A percentile compares a stretch with the other conserved stretches of the same genome.
These are phyloP conservation scores for Antrodiella citrinella DNA, from an alignment of 768 basidiomycete species.

Conservation along the genomic window DNA sequence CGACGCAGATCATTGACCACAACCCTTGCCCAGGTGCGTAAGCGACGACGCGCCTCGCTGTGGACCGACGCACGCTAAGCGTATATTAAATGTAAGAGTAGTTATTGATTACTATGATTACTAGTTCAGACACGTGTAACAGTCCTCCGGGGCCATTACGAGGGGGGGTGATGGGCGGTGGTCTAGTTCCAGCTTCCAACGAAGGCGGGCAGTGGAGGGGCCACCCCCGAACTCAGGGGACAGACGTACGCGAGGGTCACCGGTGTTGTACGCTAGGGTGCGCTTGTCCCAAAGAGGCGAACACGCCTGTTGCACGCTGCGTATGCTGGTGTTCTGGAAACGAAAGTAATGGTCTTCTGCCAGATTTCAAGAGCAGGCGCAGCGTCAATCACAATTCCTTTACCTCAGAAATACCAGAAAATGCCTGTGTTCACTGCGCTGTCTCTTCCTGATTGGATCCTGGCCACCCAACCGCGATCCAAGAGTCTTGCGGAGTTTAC, in stretches of 20 bases:
- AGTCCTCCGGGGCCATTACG: not conserved
- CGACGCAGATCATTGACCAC: not conserved
- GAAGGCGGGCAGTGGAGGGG: not conserved
- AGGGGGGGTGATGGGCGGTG: not conserved
- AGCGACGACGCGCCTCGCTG: not conserved
- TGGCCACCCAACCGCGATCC: constrained; percentile 4
- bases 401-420: constrained; percentile 20
- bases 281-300: constrained; percentile 22
- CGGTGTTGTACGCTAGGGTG: not conserved
- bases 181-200: not conserved
- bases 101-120: not conserved
- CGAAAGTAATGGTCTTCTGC: constrained; percentile 7
- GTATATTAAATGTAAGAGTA: not conserved
- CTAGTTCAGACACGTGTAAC: not conserved
- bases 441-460: constrained; percentile 13
- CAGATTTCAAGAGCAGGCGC: constrained; percentile 11
- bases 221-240: not conserved
- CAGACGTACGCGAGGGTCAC: not conserved
- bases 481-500: constrained; percentile 11
- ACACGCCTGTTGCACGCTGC: constrained; percentile 30
- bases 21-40: not conserved
- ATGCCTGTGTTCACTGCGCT: constrained; percentile 6
- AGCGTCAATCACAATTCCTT: constrained; percentile 25
- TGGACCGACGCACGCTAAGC: not conserved
- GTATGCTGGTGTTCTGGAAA: constrained; percentile 18